Evolutionary conservation across 2,329 filamentous ascomycete genomes (phyloP).

Genomic region (Colletotrichum musicola): DNA sequence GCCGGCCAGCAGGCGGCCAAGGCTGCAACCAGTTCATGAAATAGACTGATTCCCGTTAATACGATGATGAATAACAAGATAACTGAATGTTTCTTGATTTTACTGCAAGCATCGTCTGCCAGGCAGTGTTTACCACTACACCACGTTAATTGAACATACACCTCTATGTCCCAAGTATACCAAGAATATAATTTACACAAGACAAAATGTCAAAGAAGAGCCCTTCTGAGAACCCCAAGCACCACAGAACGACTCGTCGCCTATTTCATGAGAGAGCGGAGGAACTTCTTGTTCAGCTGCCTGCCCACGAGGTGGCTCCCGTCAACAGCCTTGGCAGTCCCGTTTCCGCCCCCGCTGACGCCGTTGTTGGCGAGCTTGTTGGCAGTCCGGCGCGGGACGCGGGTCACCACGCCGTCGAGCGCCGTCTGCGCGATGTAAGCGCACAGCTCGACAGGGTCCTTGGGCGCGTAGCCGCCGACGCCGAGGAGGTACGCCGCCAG

Average conservation of each 20-base stretch:
- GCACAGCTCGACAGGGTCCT: conserved; percentile 51
- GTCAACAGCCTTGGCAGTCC: conserved; percentile 26
- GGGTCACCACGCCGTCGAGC: conserved; percentile 53
- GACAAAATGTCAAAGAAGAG: conserved; percentile 7
- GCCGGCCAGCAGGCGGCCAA: conserved; percentile 63
- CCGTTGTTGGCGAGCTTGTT: conserved; percentile 53
- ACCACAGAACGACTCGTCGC: neutral
- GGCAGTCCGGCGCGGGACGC: conserved; percentile 49
- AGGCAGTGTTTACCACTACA: neutral
- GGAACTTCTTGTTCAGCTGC: conserved; percentile 29
- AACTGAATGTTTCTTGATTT: no score
- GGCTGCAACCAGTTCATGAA: conserved; percentile 11
- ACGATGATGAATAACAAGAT: neutral
- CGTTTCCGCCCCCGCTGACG: conserved; percentile 25
- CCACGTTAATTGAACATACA: neutral
- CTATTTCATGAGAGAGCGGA: neutral
- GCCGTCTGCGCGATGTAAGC: conserved; percentile 55
- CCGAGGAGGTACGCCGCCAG: conserved; percentile 52
- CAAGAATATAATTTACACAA: conserved; percentile 15
- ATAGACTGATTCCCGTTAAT: neutral
- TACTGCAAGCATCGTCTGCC: neutral
- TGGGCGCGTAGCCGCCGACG: conserved; percentile 54
- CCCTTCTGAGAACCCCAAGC: conserved; percentile 10
- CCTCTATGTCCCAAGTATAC: conserved; percentile 4
- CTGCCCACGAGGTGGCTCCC: conserved; percentile 12